These are phyloP conservation scores for Colletotrichum karsti DNA, from an alignment of 2,329 filamentous ascomycete species.

Conservation along the genomic window DNA sequence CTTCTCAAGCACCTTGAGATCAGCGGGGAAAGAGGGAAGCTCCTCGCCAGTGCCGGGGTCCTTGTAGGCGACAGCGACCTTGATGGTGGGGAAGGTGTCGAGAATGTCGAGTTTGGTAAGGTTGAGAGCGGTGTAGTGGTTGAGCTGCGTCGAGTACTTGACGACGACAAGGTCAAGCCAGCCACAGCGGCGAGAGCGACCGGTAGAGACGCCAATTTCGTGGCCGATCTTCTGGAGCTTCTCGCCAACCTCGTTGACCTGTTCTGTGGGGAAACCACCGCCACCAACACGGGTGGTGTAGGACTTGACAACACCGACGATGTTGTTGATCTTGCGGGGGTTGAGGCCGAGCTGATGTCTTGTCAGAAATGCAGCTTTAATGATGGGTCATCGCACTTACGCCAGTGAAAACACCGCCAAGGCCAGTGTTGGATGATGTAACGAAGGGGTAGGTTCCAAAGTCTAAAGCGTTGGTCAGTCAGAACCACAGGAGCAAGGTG, in stretches of 20 bases:
- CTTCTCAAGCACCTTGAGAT: slow-evolving; percentile 64
- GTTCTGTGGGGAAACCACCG: slow-evolving; percentile 75
- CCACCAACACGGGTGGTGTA: slow-evolving; percentile 71
- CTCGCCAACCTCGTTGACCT: slow-evolving; percentile 49
- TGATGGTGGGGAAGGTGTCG: slow-evolving; percentile 78
- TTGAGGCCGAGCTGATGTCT: slow-evolving; percentile 57
- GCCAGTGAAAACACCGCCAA: slow-evolving; percentile 30
- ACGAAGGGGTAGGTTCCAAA: slow-evolving; percentile 61
- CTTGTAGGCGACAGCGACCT: slow-evolving; percentile 77
- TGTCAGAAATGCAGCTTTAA: background rate
- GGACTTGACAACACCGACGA: slow-evolving; percentile 75
- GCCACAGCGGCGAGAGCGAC: slow-evolving; percentile 66
- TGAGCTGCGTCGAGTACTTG: slow-evolving; percentile 69
- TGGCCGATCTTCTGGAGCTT: slow-evolving; percentile 57
- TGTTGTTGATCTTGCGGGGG: slow-evolving; percentile 65
- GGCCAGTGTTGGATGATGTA: slow-evolving; percentile 30
- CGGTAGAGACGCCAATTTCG: slow-evolving; percentile 56
- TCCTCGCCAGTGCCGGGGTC: slow-evolving; percentile 49
- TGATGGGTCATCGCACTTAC: background rate
- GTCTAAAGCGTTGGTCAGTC: slow-evolving; percentile 37
- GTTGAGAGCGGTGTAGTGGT: slow-evolving; percentile 72
- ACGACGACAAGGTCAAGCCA: slow-evolving; percentile 68
- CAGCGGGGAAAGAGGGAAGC: slow-evolving; percentile 71
- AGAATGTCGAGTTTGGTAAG: slow-evolving; percentile 74
- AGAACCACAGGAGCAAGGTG: rapidly evolving